Conservation (phyloP, 352 stramenopile genomes). For the Phytopythium oedochilum region DNA sequence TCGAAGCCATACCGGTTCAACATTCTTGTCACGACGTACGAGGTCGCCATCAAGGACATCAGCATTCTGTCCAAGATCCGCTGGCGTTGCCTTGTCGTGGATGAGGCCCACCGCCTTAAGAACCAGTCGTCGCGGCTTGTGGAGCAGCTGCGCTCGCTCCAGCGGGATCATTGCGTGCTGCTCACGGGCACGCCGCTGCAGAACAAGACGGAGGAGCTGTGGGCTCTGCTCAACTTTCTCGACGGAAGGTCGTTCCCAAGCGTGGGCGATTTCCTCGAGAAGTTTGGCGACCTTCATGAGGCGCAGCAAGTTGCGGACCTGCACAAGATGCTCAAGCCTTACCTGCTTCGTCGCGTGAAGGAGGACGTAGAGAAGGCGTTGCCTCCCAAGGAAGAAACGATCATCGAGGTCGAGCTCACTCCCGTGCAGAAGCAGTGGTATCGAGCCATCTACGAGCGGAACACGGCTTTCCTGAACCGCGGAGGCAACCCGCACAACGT, state of each 20-base stretch:
- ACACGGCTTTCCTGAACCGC: constrained; percentile 88
- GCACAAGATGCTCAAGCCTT: constrained; percentile 89
- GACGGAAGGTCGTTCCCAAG: constrained; percentile 92
- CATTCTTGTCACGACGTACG: constrained; percentile 89
- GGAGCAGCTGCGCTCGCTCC: constrained; percentile 80
- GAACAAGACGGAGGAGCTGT: constrained; percentile 99
- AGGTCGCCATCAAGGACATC: constrained; percentile 90
- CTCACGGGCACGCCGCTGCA: constrained; percentile 85
- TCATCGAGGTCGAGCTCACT: constrained; percentile 90
- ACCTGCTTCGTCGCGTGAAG: constrained; percentile 86
- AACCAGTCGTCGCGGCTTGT: constrained; percentile 83
- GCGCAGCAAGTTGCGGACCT: constrained; percentile 85
- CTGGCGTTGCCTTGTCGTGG: constrained; percentile 85
- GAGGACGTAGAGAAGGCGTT: constrained; percentile 89
- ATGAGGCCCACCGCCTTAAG: constrained; percentile 89
- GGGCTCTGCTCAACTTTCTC: constrained; percentile 98
- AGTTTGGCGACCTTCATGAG: constrained; percentile 88
- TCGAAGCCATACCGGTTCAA: constrained; percentile 87
- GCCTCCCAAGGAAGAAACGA: constrained; percentile 87
- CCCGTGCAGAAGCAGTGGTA: constrained; percentile 90
- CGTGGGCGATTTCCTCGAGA: constrained; percentile 91
- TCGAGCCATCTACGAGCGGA: constrained; percentile 96
- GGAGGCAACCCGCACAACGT: constrained; percentile 77
- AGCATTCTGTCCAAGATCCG: constrained; percentile 94
- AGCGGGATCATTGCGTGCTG: constrained; percentile 79